Evolutionary conservation across 2,329 filamentous ascomycete species (phyloP), one percentile per base, ranked within the genome.

Genomic region (Sporothrix mexicana): DNA sequence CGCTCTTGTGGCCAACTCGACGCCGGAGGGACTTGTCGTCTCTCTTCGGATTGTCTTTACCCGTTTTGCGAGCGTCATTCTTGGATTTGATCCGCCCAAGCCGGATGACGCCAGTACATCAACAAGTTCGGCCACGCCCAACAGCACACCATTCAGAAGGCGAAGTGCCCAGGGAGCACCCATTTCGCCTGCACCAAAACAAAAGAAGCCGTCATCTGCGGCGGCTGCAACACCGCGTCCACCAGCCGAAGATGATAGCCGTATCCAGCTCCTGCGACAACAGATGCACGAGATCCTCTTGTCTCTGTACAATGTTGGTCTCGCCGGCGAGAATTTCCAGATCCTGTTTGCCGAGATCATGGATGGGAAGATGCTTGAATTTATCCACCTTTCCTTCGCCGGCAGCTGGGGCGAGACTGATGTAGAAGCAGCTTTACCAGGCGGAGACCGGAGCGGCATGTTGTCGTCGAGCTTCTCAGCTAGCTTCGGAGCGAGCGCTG

Each of bases 341-440:
- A 86, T 91, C 43, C 84, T 92, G 49, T 91, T 94, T 77, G 92
- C 91, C 17, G 89, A 92, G 79, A 85, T 92, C 36, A 90, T 94
- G 85, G 87, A 93, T 78, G 82, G 82, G 49, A 84, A 91, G 73
- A 89, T 94, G 84, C 85, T 86, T 59, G 83, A 86, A 13, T 92
- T 91, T 76, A 87, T 94, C 55, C 83, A 83, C 53, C 84, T 85
- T 67, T 87, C 87, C 7, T 93, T 90, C 77, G 84, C 88, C 73
- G 88, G 90, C 2, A 85, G 90, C 66, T 94, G 92, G 89, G 76
- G 77, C n/a, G 76, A 79, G 75, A 13, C 23, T 0, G 51, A 43
- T 13, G 66, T 49, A 9, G 61, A 66, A 20, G 41, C 10, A 6
- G 12, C 20, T 12, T 45, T 20, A 2, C 12, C 20, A 0, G 61